Evolutionary conservation across 169 alveolate species (phyloP).

Genomic region (Eimeria sp.): DNA sequence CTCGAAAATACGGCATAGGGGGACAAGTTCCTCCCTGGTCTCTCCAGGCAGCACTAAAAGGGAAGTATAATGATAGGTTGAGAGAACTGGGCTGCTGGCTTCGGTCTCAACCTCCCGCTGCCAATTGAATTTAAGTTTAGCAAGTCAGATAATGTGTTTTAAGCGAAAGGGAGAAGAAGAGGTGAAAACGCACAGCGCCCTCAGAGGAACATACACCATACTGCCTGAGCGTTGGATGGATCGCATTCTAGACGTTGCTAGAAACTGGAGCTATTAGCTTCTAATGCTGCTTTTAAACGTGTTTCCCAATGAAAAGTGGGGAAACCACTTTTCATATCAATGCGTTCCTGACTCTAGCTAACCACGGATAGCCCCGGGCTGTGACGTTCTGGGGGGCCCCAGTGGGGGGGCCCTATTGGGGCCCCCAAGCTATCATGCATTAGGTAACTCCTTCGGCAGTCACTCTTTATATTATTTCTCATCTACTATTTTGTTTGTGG

Average conservation of each 20-base stretch:
- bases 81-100: not conserved
- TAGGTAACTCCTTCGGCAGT: not conserved
- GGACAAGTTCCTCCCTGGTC: no score
- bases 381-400: conserved; percentile 26
- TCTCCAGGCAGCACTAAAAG: not conserved
- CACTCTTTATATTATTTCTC: not conserved
- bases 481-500: not conserved
- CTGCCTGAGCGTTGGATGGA: not conserved
- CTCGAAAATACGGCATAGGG: not conserved
- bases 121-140: not conserved
- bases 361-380: not conserved
- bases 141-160: not conserved
- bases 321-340: not conserved
- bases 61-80: not conserved
- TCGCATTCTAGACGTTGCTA: not conserved
- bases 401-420: conserved; percentile 41
- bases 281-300: not conserved
- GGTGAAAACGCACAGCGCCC: not conserved
- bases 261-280: not conserved
- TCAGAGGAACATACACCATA: not conserved
- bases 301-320: not conserved
- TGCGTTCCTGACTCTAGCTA: not conserved
- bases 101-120: not conserved
- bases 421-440: not conserved
- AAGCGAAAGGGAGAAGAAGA: not conserved